Evolutionary conservation across 305 asterid species (phyloP).

Genomic region (Ruellia speciosa): DNA sequence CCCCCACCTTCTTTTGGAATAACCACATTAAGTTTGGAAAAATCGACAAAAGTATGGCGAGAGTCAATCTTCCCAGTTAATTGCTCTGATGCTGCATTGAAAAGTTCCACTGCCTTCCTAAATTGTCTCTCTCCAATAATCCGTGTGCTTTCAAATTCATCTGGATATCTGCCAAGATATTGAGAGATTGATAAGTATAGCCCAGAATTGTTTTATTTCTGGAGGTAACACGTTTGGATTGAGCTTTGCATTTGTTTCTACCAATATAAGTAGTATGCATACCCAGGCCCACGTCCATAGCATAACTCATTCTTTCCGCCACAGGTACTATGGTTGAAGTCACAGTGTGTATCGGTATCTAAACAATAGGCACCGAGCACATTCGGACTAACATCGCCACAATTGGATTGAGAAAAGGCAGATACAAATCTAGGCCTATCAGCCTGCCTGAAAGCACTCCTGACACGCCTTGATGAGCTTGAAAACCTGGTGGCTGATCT

Average conservation of each 20-base stretch:
- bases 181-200: not conserved
- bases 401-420: slow-evolving; percentile 91
- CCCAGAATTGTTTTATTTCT: slow-evolving; percentile 3
- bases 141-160: slow-evolving; percentile 94
- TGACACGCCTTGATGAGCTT: slow-evolving; percentile 77
- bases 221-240: slow-evolving; percentile 9
- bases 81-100: slow-evolving; percentile 63
- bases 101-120: slow-evolving; percentile 72
- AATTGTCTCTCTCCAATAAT: slow-evolving; percentile 91
- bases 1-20: slow-evolving; percentile 54
- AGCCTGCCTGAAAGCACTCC: slow-evolving; percentile 68
- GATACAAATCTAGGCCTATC: slow-evolving; percentile 80
- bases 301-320: slow-evolving; percentile 94
- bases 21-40: slow-evolving; percentile 70
- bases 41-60: slow-evolving; percentile 73
- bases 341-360: slow-evolving; percentile 91
- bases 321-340: slow-evolving; percentile 95
- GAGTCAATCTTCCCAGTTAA: slow-evolving; percentile 70
- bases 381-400: slow-evolving; percentile 99
- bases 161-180: slow-evolving; percentile 52
- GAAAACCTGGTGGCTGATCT: slow-evolving; percentile 50
- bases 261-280: slow-evolving; percentile 20
- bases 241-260: not conserved
- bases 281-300: slow-evolving; percentile 99
- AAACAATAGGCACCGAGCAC: slow-evolving; percentile 92